Base-by-base conservation (phyloP, 2,329 filamentous ascomycete species). In the Lojkania enalia region DNA sequence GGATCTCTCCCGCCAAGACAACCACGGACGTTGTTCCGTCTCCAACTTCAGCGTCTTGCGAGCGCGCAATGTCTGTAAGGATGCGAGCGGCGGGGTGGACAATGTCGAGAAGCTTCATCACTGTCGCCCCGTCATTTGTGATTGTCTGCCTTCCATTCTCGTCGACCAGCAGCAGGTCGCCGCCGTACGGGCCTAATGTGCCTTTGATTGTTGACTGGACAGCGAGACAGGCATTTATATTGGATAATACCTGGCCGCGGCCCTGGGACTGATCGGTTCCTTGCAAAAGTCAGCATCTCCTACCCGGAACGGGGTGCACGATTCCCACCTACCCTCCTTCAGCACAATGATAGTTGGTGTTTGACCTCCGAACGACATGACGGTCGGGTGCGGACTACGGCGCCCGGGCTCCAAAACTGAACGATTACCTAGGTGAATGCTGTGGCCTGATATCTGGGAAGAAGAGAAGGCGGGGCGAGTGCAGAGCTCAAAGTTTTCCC, bases 61-160 rank as follows among this genome's bases (percentile, higher is more conserved):
- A 97, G 74, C 94, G 86, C 54, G 94, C 92, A 67, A 99, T 99
- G 71, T 99, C 94, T 72, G 94, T 95, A 66, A 99, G 87, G 71
- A 99, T 94, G 72, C 91, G 86, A 62, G 94, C 94, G 58, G 94
- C 94, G 59, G 94, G 94, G 77, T 99, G 94, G 52, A 99, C 89
- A 64, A 99, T 97, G 71, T 99, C 94, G 70, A 99, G 87, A 43
- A 99, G 87, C 89, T 96, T 97, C 94, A 99, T 99, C 51, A 97
- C 94, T 39, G 94, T 99, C 37, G 94, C 94, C 67, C 94, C 94
- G 77, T 99, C 94, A 75, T 99, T 99, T 62, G 94, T 99, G 70
- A 99, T 97, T 43, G 94, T 99, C 77, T 96, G 90, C 72, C 77
- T 86, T 71, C 94, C 94, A 79, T 96, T 96, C 72, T 85, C 86